Conservation (phyloP, 768 basidiomycete genomes). For the Lentinula raphanica region DNA sequence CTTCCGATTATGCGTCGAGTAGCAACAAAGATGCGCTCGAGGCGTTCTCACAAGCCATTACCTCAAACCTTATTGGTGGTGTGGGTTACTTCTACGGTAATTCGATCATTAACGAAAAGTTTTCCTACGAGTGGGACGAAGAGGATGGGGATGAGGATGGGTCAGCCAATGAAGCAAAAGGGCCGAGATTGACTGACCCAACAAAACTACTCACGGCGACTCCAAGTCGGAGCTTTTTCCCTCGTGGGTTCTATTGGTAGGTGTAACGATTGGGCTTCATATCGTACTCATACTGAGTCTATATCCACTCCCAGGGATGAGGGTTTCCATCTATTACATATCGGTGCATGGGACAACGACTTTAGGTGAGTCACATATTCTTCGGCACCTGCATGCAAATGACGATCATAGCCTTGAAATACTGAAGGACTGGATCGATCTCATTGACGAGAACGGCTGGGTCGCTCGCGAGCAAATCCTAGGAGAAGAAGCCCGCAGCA, state of each 20-base stretch:
- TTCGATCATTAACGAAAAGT: constrained; percentile 79
- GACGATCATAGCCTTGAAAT: constrained; percentile 66
- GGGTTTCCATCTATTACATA: constrained; percentile 90
- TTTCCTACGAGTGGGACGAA: constrained; percentile 91
- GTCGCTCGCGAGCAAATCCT: constrained; percentile 95
- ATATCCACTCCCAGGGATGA: constrained; percentile 68
- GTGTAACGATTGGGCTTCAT: not conserved
- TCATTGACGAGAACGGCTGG: constrained; percentile 95
- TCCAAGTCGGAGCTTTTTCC: constrained; percentile 95
- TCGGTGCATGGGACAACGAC: constrained; percentile 91
- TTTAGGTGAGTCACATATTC: constrained; percentile 44
- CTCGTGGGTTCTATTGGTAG: constrained; percentile 94
- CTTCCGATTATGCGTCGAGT: constrained; percentile 45
- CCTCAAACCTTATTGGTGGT: constrained; percentile 87
- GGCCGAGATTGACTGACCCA: constrained; percentile 69
- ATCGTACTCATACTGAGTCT: too few relatives aligned
- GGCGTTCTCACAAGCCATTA: constrained; percentile 81
- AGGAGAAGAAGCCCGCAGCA: constrained; percentile 94
- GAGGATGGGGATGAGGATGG: constrained; percentile 37
- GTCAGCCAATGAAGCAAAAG: constrained; percentile 35
- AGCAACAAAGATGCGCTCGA: constrained; percentile 45
- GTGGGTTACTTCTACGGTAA: constrained; percentile 93
- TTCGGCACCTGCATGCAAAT: not conserved
- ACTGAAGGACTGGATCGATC: constrained; percentile 80
- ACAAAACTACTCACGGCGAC: constrained; percentile 83